Evolutionary conservation across 169 alveolate species (phyloP), one percentile per base, ranked within the genome.

Genomic region (Eimeria necatrix): DNA sequence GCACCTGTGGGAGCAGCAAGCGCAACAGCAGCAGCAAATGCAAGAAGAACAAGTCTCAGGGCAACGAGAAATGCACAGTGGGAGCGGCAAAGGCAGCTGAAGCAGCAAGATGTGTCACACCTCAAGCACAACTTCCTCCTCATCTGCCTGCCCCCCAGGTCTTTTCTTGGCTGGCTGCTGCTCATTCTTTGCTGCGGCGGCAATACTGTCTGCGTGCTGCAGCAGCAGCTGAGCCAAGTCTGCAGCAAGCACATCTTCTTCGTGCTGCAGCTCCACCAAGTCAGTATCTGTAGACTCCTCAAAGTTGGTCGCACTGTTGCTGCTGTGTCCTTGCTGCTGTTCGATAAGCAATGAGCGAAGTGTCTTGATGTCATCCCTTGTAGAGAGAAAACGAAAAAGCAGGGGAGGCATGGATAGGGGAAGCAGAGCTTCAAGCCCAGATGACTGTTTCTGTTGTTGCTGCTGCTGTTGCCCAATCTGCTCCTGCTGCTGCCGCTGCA

Each of bases 241-340:
- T 7, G 78, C 78, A 68, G 32, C 78, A 68, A 68, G 41, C 12
- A 52, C 78, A 68, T n/a, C 78, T 68, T 68, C 78, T 24, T 68
- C 46, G 12, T 18, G 14, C 32, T 68, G 78, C 32, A 68, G 32
- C 12, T 12, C 78, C 78, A 68, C 46, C 78, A 68, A n/a, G 14
- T 68, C 78, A 7, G 9, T 24, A 68, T 68, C 78, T 68, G n/a
- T 24, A 18, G 46, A 10, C 78, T 68, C 46, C 32, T 12, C n/a
- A 18, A 0, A 18, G 78, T 24, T 68, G 78, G 46, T 0, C 41
- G 46, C n/a, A 24, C 46, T n/a, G 78, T n/a, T 68, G 78, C 78
- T 68, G 78, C 78, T 68, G 32, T 14, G n/a, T 12, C 68, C 68
- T 24, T 68, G 78, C 78, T 68, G 78, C 32, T 68, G 78, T 24